Percentiles rank a stretch among this genome's conserved stretches.
phyloP scores from a whole-genome alignment of 768 basidiomycete species.

The Boletus speciosus region DNA sequence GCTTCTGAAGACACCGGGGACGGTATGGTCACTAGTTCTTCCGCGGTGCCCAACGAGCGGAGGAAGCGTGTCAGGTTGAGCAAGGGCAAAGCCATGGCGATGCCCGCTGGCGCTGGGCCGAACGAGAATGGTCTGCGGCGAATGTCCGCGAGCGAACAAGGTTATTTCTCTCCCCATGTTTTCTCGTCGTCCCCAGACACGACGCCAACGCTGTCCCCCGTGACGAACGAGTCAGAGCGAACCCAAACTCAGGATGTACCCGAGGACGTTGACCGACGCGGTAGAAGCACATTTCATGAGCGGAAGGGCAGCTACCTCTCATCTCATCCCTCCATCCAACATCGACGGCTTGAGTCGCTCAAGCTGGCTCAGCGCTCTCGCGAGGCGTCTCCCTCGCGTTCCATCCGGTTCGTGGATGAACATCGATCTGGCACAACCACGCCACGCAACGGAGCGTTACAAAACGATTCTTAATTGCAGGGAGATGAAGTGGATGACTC shows the following conservation, averaged over 20 bases:
- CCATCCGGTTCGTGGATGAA: constrained; percentile 45
- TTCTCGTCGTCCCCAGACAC: not conserved
- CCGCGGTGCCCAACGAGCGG: constrained; percentile 4
- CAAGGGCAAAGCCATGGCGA: constrained; percentile 15
- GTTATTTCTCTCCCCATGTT: not conserved
- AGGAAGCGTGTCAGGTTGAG: constrained; percentile 26
- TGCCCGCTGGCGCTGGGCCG: not conserved
- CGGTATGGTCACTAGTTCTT: constrained; percentile 9
- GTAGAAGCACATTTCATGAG: constrained; percentile 16
- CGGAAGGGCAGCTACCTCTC: constrained; percentile 16
- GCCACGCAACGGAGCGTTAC: constrained; percentile 15
- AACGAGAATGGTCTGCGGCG: constrained; percentile 12
- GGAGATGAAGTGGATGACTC: constrained; percentile 7
- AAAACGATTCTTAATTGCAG: constrained; percentile 20
- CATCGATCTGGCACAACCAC: constrained; percentile 20
- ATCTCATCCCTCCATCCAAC: constrained; percentile 22
- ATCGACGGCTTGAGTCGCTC: constrained; percentile 32
- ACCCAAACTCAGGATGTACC: not conserved
- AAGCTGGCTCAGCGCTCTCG: constrained; percentile 24
- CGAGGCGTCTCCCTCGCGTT: constrained; percentile 45
- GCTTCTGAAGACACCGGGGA: constrained; percentile 51
- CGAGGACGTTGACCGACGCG: constrained; percentile 19
- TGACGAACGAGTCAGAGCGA: constrained; percentile 7
- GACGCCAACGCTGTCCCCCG: not conserved
- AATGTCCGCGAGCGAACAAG: constrained; percentile 15